Base-by-base conservation (phyloP, 495 filamentous ascomycete genomes). In the Mytilinidion resinicola region DNA sequence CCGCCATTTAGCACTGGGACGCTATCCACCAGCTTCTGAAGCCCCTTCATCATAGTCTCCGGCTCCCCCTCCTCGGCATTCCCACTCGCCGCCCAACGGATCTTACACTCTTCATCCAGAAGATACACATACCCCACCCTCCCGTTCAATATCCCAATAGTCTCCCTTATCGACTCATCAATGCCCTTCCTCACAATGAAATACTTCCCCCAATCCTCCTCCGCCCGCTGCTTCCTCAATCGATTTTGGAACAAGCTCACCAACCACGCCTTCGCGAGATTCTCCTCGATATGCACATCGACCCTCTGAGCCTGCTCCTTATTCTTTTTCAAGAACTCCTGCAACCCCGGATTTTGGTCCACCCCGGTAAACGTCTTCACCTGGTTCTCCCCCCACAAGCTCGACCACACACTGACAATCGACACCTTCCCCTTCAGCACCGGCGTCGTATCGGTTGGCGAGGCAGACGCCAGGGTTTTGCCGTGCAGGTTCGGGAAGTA, bases 61-160 rank as follows among this genome's bases (percentile, higher is more conserved):
- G 78, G 79, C 77, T 97, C 93, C 17, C 76, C 78, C 4, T 72
- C 76, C 46, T 84, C 78, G 12, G 88, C 86, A 39, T 76, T 70
- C n/a, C 90, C 93, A 71, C 90, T 91, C 3, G 88, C 93, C 0
- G 92, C 93, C 93, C 93, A 99, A 36, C 93, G 81, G 58, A 99
- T 96, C 73, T 80, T 85, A 73, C 89, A 95, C 47, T 90, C 74
- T 63, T 82, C 76, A 74, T 99, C 93, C 57, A 99, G 72, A 55
- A 99, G 77, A 74, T 96, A 99, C 25, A 90, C 88, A 76, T 96
- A 96, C 11, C 95, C 95, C 10, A 96, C 91, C 74, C 88, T 90
- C 41, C 78, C 80, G 72, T 97, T 99, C 70, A 89, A 69, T 67
- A 93, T 73, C 3, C 90, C 91, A 61, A 97, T 85, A 36, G 79